A percentile compares a stretch with the other conserved stretches of the same genome.
These are phyloP conservation scores for Dactylonectria macrodidyma DNA, from an alignment of 2,329 filamentous ascomycete species.

Conservation along the genomic window DNA sequence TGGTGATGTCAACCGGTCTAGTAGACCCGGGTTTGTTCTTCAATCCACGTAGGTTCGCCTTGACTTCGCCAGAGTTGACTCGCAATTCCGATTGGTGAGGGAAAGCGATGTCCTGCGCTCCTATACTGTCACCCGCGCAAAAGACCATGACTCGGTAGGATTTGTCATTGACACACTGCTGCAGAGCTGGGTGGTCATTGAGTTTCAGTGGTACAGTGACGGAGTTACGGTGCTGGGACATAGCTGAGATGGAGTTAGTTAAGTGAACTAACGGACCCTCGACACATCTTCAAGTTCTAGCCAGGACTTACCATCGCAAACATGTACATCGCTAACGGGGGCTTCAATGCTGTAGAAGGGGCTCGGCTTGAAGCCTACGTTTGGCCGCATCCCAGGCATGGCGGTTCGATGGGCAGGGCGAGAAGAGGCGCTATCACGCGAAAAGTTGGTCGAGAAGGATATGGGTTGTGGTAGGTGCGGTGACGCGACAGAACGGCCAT, in stretches of 20 bases:
- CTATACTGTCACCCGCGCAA: slow-evolving; percentile 77
- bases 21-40: slow-evolving; percentile 98
- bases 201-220: slow-evolving; percentile 61
- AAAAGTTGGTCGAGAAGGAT: slow-evolving; percentile 36
- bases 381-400: slow-evolving; percentile 38
- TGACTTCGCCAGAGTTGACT: slow-evolving; percentile 89
- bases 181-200: slow-evolving; percentile 67
- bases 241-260: slow-evolving; percentile 57
- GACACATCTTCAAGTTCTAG: neutral
- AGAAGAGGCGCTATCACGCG: slow-evolving; percentile 19
- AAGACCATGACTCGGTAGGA: slow-evolving; percentile 85
- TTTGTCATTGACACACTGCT: slow-evolving; percentile 72
- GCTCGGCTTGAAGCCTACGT: slow-evolving; percentile 73
- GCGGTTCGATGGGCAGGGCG: neutral
- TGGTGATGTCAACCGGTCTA: slow-evolving; percentile 91
- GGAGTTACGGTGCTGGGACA: slow-evolving; percentile 68
- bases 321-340: slow-evolving; percentile 74
- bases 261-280: neutral
- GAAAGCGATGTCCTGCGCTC: slow-evolving; percentile 85
- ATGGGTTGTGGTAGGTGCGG: slow-evolving; percentile 38
- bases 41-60: slow-evolving; percentile 92
- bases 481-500: slow-evolving; percentile 29
- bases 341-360: slow-evolving; percentile 86
- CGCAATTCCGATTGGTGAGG: slow-evolving; percentile 94
- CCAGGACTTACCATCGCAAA: slow-evolving; percentile 78